Evolutionary conservation across 2,329 filamentous ascomycete genomes (phyloP), one percentile per base, ranked within the genome.

Genomic region (Fusarium papillatum): DNA sequence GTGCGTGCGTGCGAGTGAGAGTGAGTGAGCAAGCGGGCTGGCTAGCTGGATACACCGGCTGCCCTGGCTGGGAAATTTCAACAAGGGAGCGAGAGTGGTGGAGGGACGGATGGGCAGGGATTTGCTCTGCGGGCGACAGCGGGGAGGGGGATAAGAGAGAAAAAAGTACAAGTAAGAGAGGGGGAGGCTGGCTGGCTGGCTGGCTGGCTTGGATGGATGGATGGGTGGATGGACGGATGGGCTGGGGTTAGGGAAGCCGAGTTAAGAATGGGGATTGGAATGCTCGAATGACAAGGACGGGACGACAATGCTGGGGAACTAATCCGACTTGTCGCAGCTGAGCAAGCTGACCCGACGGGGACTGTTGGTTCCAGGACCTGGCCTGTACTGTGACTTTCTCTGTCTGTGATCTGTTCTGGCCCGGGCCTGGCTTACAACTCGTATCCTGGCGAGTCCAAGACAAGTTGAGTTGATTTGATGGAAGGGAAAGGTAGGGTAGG

Each of bases 221-320:
- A 26, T 53, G 48, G 48, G 7, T 48, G 46, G 46, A 53, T 53
- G 26, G 50, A 31, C 17, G 26, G 50, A 55, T 31, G 50, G 17
- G 71, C 65, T 69, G 65, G 72, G 60, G 46, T 68, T 57, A 63
- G 59, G 64, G 74, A 66, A 71, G 46, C 70, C 69, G 73, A 76
- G 76, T 72, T 59, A 74, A 76, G 68, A 72, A 70, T 72, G 76
- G 72, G 60, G 68, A 71, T 71, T 72, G 74, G 74, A 76, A 76
- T 75, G 68, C 66, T 69, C 50, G 59, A 61, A 66, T 73, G 64
- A 59, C 48, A 57, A 48, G 46, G 70, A 71, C 61, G 43, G 66
- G 50, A 57, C 29, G 50, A 57, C 50, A 50, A 31, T 50, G 62
- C 43, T 22, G n/a, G 26, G 62, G 61, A 36, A 57, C 50, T 57